Conservation (phyloP, 2,329 filamentous ascomycete species). For the Aspergillus sp. region DNA sequence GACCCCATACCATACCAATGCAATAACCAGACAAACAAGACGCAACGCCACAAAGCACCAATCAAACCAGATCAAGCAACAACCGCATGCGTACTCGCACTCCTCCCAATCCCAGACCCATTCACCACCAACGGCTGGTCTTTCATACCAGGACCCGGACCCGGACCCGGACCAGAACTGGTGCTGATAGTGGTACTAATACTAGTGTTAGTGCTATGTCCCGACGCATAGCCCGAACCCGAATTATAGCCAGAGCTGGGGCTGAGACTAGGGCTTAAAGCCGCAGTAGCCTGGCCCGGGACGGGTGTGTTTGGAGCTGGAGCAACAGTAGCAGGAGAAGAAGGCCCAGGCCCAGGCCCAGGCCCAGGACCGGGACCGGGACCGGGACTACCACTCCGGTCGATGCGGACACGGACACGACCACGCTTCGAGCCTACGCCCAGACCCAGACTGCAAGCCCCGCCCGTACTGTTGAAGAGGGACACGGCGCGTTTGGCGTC, state of each 20-base stretch:
- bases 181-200: too few species aligned
- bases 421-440: too few species aligned
- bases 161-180: neutral
- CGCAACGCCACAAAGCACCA: neutral
- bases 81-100: constrained; percentile 7
- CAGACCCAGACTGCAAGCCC: constrained; percentile 12
- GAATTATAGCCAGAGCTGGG: neutral
- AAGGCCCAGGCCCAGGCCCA: neutral
- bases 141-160: neutral
- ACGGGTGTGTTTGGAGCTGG: neutral
- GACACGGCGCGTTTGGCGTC: constrained; percentile 29
- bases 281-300: neutral
- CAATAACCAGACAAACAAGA: neutral
- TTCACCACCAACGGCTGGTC: constrained; percentile 26
- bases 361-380: neutral
- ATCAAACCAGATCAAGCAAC: neutral
- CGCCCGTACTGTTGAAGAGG: constrained; percentile 30
- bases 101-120: constrained; percentile 20
- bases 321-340: neutral
- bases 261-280: constrained; percentile 2
- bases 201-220: too few species aligned
- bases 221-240: too few species aligned
- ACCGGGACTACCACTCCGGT: constrained; percentile 13
- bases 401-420: constrained; percentile 23
- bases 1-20: too few species aligned